phyloP scores from a whole-genome alignment of 148 eudicot genomes.

The Heliosperma pusillum region DNA sequence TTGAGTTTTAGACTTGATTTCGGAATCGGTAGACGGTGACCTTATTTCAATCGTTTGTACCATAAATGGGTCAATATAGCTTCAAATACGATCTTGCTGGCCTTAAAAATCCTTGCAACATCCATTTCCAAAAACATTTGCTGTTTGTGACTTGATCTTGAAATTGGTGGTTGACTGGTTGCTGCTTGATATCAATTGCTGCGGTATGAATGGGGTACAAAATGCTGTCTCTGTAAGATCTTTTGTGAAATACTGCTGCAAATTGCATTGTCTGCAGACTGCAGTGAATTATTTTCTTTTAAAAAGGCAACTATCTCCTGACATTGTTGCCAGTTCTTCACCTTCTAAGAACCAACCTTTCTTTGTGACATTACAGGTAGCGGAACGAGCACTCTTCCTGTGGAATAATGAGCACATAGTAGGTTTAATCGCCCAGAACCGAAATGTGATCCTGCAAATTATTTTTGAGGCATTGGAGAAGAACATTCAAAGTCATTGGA shows the following conservation, averaged over 20 bases:
- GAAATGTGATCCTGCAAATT: slow-evolving; percentile 18
- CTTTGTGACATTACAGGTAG: slow-evolving; percentile 44
- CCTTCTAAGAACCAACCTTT: not conserved
- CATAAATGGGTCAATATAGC: not conserved
- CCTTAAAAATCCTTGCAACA: not conserved
- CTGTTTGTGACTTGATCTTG: not conserved
- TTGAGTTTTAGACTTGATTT: too few species aligned
- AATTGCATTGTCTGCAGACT: not conserved
- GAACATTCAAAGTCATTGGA: slow-evolving; percentile 69
- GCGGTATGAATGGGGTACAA: too few species aligned
- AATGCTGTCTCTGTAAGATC: not conserved
- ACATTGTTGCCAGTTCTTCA: not conserved
- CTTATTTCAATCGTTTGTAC: not conserved
- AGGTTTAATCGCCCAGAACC: slow-evolving; percentile 58
- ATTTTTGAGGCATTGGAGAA: slow-evolving; percentile 47
- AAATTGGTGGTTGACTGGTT: not conserved
- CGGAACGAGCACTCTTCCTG: slow-evolving; percentile 66
- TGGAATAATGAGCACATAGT: slow-evolving; percentile 78
- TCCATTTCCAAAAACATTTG: too few species aligned
- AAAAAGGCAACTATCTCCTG: not conserved
- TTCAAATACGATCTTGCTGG: not conserved
- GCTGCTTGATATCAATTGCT: too few species aligned
- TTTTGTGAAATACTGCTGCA: not conserved
- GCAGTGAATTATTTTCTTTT: not conserved
- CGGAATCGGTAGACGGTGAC: not conserved